Conservation (phyloP, 2,329 filamentous ascomycete species). For the Arthrobotrys conoides region DNA sequence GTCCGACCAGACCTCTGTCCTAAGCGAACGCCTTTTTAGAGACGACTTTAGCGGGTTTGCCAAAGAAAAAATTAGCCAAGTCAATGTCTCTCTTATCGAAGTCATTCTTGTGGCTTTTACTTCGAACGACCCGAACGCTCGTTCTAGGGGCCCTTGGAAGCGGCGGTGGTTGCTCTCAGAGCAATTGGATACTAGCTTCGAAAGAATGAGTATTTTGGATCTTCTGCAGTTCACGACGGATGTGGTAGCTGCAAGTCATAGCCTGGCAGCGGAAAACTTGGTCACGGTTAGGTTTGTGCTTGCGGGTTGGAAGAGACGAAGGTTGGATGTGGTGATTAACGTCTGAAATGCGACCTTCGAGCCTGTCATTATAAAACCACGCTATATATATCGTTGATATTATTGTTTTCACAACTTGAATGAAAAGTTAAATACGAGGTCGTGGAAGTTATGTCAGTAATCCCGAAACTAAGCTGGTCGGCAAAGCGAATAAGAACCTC, state of each 20-base stretch:
- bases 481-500: too few species aligned
- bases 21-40: neutral
- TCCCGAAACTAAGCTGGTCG: too few species aligned
- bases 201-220: constrained; percentile 9
- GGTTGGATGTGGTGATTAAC: neutral
- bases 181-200: neutral
- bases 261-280: neutral
- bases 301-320: neutral
- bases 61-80: neutral
- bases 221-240: neutral
- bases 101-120: neutral
- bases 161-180: constrained; percentile 2
- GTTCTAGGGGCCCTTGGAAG: neutral
- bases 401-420: too few species aligned
- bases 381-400: too few species aligned
- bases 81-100: neutral
- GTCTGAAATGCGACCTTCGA: too few species aligned
- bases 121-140: neutral
- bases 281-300: neutral
- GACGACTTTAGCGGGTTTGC: neutral
- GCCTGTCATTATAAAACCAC: too few species aligned
- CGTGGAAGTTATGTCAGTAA: too few species aligned
- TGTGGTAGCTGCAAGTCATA: neutral
- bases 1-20: neutral
- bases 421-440: too few species aligned